phyloP scores from a whole-genome alignment of 2,329 filamentous ascomycete genomes.

The Arthrocladium fulminans region DNA sequence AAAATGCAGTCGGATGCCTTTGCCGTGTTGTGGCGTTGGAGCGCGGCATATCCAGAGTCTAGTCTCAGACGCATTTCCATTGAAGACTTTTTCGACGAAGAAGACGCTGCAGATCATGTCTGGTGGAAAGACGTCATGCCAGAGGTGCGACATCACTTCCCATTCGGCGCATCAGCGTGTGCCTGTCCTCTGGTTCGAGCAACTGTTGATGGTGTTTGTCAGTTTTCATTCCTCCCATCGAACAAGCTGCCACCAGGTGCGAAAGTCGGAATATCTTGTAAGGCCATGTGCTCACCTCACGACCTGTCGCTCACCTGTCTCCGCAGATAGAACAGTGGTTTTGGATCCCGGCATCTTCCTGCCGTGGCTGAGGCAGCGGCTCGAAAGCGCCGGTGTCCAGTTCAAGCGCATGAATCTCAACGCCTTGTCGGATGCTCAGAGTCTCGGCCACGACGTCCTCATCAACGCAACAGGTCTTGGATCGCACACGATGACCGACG shows the following conservation, averaged over 20 bases:
- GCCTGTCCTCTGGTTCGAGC: no score
- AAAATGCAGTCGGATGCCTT: constrained; percentile 24
- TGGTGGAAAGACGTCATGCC: not conserved
- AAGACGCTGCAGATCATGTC: not conserved
- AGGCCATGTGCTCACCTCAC: constrained; percentile 6
- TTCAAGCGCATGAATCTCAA: constrained; percentile 19
- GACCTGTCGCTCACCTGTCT: not conserved
- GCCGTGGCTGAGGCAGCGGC: constrained; percentile 19
- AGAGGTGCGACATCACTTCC: not conserved
- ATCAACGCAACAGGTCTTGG: constrained; percentile 23
- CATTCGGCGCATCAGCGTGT: not conserved
- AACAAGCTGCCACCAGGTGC: constrained; percentile 19
- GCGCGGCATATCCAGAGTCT: constrained; percentile 6
- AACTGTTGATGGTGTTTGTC: not conserved
- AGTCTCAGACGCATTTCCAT: constrained; percentile 9
- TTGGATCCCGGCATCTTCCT: constrained; percentile 22
- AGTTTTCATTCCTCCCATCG: not conserved
- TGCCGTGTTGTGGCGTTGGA: constrained; percentile 8
- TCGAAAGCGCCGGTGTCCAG: constrained; percentile 17
- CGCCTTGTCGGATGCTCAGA: constrained; percentile 18
- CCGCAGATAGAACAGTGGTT: constrained; percentile 13
- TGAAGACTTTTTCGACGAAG: constrained; percentile 13
- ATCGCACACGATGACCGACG: constrained; percentile 16
- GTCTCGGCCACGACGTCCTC: constrained; percentile 22
- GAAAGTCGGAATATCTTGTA: constrained; percentile 17